phyloP scores from a whole-genome alignment of 164 flowering plant genomes.

The Dillenia suffruticosa region DNA sequence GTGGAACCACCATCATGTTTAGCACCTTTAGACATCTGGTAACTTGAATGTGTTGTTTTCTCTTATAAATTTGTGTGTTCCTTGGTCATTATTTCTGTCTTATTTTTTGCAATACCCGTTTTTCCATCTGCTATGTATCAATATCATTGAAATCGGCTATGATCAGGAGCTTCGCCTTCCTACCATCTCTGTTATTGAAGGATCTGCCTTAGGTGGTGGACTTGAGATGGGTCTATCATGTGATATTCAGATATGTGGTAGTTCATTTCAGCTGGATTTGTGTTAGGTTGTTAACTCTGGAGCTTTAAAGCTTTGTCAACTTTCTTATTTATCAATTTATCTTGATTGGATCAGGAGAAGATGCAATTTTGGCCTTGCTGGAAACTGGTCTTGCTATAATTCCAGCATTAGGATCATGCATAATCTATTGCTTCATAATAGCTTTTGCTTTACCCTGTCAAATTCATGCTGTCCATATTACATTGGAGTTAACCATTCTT shows the following conservation, averaged over 20 bases:
- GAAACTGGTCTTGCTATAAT: slow-evolving; percentile 97
- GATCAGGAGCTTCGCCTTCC: slow-evolving; percentile 67
- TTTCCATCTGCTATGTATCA: not conserved
- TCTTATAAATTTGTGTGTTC: not conserved
- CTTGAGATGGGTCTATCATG: slow-evolving; percentile 90
- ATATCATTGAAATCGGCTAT: slow-evolving; percentile 2
- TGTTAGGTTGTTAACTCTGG: not conserved
- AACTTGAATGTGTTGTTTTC: too few species aligned
- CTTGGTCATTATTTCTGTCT: not conserved
- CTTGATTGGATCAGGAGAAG: slow-evolving; percentile 56
- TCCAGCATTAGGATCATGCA: slow-evolving; percentile 59
- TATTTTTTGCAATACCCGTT: not conserved
- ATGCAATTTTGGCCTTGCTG: slow-evolving; percentile 73
- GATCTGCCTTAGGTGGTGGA: slow-evolving; percentile 95
- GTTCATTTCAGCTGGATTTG: slow-evolving; percentile 4
- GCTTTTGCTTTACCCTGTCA: too few species aligned
- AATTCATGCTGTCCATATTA: too few species aligned
- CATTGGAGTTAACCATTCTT: too few species aligned
- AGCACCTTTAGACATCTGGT: too few species aligned
- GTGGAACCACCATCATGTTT: too few species aligned
- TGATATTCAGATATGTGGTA: slow-evolving; percentile 94
- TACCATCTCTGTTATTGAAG: slow-evolving; percentile 91
- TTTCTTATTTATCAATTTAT: not conserved
- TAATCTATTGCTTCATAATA: too few species aligned
- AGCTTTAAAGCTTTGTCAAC: not conserved